Evolutionary conservation across 1,139 yeast genomes (phyloP).

Genomic region (Yamadazyma sp.): DNA sequence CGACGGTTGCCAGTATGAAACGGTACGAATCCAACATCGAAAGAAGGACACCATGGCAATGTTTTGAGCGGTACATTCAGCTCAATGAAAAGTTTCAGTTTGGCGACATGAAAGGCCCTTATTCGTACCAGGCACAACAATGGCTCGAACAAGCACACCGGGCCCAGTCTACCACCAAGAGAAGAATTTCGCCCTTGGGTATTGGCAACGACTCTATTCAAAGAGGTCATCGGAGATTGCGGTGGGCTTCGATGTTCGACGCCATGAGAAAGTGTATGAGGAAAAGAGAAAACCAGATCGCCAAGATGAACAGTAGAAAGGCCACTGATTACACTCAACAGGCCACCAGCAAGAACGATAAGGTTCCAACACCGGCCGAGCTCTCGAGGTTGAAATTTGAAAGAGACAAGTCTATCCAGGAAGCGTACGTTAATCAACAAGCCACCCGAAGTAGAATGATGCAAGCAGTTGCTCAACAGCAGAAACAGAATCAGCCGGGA

Average conservation of each 20-base stretch:
- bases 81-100: conserved; percentile 84
- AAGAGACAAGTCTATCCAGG: conserved; percentile 80
- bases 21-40: conserved; percentile 85
- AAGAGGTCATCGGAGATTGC: conserved; percentile 81
- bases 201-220: conserved; percentile 90
- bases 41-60: conserved; percentile 97
- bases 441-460: conserved; percentile 19
- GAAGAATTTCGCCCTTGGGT: conserved; percentile 88
- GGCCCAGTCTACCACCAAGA: conserved; percentile 81
- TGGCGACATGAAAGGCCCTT: conserved; percentile 82
- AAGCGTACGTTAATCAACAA: conserved; percentile 61
- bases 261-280: conserved; percentile 89
- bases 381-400: conserved; percentile 78
- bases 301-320: conserved; percentile 36
- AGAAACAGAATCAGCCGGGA: conserved; percentile 6
- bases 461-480: conserved; percentile 19
- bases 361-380: conserved; percentile 77
- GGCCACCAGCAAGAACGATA: conserved; percentile 28
- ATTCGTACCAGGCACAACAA: conserved; percentile 80
- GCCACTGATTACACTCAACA: conserved; percentile 19
- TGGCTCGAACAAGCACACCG: conserved; percentile 92
- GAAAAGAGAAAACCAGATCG: conserved; percentile 63
- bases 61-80: conserved; percentile 94
- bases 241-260: conserved; percentile 96
- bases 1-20: conserved; percentile 51